Evolutionary conservation across 495 filamentous ascomycete genomes (phyloP), one percentile per base, ranked within the genome.

Genomic region (Aspergillus panamensis): DNA sequence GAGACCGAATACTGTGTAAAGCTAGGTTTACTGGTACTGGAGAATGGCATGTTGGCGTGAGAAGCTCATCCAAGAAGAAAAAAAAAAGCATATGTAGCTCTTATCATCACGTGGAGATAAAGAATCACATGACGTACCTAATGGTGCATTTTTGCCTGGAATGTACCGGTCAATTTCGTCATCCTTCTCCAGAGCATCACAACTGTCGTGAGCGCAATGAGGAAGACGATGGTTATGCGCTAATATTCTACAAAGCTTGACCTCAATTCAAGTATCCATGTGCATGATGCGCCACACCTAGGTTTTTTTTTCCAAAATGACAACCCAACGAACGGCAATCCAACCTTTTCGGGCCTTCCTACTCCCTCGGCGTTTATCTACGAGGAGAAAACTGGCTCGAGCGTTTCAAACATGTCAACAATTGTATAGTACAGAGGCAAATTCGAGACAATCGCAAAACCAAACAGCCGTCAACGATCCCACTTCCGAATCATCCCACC

Each of bases 401-500:
- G 52, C 20, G 49, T 65, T 57, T 53, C 66, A 20, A 43, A 61
- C 42, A 64, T 57, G 52, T 32, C 63, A 65, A 60, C 71, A 73
- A 51, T 71, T 60, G 55, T 71, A 74, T 51, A 71, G 64, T 60
- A 75, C 72, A 57, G 59, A 70, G 10, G 52, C 62, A 61, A 61
- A 51, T 16, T 8, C 47, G 16, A 17, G 62, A 20, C 59, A 52
- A 60, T 29, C 56, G 12, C 39, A 29, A 51, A 48, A 61, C 21
- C 37, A 47, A 13, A 42, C 55, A 29, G 21, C 58, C 39, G 40
- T 57, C n/a, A 33, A 35, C 35, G 48, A 69, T 44, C 60, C 72
- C 48, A 68, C 55, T 39, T 59, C 35, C 59, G 70, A 76, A 31
- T 51, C 69, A 25, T 84, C 85, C 9, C 85, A 87, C 60, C 80